These are phyloP conservation scores for Neocallimastix lanati DNA, from an alignment of 192 early-diverging fungal genomes.

Conservation along the genomic window DNA sequence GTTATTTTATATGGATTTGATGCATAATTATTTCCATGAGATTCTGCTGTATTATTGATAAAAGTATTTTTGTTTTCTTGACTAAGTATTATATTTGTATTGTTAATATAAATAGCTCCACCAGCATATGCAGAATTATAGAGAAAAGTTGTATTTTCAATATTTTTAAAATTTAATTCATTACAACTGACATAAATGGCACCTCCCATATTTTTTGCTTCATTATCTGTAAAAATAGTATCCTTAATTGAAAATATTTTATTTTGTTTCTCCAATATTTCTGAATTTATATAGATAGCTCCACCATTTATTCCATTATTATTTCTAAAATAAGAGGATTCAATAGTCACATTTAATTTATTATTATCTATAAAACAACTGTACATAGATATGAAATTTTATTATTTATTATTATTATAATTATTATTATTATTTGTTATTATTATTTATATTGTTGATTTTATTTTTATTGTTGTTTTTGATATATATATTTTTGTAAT, in stretches of 20 bases:
- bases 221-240: neutral
- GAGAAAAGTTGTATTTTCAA: neutral
- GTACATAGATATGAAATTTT: no score
- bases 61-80: neutral
- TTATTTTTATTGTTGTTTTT: no score
- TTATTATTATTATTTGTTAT: no score
- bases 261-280: neutral
- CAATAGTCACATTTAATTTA: neutral
- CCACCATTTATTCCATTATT: neutral
- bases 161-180: neutral
- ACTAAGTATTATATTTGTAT: neutral
- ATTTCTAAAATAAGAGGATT: neutral
- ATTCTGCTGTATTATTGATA: neutral
- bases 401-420: no score
- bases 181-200: neutral
- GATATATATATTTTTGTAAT: no score
- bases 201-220: neutral
- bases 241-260: neutral
- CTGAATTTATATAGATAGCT: neutral
- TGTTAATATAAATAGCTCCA: neutral
- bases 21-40: neutral
- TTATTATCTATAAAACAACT: neutral
- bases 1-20: neutral
- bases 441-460: no score
- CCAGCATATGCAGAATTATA: neutral